Conservation (phyloP, 129 eudicot species). For the Chrysanthemum lavandulifolium region DNA sequence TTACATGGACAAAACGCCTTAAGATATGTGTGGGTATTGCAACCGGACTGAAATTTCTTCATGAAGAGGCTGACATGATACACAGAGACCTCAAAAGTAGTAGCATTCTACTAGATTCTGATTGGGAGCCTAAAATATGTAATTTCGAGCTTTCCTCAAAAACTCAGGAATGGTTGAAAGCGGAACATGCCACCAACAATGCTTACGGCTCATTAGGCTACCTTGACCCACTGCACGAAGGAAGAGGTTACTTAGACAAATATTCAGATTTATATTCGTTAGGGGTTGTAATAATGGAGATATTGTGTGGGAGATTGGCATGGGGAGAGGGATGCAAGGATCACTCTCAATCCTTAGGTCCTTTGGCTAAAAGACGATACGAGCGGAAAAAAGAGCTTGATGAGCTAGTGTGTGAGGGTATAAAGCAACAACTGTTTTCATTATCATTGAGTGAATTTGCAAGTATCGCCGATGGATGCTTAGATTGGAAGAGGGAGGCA, state of each 20-base stretch:
- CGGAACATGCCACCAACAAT: background rate
- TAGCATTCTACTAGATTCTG: constrained; percentile 6
- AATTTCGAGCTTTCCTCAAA: background rate
- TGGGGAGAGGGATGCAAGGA: background rate
- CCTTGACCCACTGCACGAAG: background rate
- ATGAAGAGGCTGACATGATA: background rate
- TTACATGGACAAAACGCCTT: background rate
- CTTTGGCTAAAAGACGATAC: background rate
- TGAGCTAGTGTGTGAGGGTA: background rate
- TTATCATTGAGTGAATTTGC: background rate
- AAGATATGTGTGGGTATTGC: background rate
- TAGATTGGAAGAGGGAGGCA: background rate
- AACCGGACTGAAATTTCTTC: background rate
- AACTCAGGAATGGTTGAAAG: background rate
- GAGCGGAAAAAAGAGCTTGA: background rate
- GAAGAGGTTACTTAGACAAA: background rate
- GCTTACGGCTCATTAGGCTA: background rate
- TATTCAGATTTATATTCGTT: background rate
- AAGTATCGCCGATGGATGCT: background rate
- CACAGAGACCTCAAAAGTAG: constrained; percentile 12
- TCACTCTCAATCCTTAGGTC: background rate
- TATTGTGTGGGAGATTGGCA: constrained; percentile 6
- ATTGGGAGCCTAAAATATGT: constrained; percentile 7
- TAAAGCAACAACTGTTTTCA: background rate
- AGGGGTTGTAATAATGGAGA: background rate